These are phyloP conservation scores for Curvularia hawaiiensis DNA, from an alignment of 2,329 filamentous ascomycete species.

Conservation along the genomic window DNA sequence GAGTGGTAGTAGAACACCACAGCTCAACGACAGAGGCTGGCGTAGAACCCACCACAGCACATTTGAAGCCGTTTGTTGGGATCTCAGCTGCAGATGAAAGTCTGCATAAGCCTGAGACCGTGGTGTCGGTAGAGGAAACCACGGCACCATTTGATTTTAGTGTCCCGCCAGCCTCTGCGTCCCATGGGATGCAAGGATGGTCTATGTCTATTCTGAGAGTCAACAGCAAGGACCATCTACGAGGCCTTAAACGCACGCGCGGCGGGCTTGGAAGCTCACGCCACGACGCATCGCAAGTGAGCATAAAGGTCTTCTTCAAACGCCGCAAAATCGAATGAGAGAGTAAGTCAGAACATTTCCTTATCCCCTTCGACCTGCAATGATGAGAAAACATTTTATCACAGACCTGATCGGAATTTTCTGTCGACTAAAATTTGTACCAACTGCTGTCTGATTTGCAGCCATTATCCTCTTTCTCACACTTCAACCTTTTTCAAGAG, in stretches of 20 bases:
- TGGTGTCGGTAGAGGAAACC: not conserved
- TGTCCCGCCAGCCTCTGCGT: not conserved
- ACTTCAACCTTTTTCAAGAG: not conserved
- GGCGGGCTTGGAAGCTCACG: slow-evolving; percentile 81
- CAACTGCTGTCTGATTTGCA: slow-evolving; percentile 79
- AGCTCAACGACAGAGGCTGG: not conserved
- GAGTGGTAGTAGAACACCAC: not conserved
- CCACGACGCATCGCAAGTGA: slow-evolving; percentile 77
- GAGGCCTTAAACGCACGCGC: slow-evolving; percentile 75
- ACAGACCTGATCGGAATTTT: slow-evolving; percentile 84
- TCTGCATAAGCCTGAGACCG: slow-evolving; percentile 1
- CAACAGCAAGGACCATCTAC: slow-evolving; percentile 74
- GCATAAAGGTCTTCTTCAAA: slow-evolving; percentile 79
- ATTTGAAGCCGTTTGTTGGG: slow-evolving; percentile 1
- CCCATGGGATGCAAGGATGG: slow-evolving; percentile 45
- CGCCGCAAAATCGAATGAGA: slow-evolving; percentile 54
- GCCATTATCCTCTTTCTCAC: not conserved
- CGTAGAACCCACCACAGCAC: not conserved
- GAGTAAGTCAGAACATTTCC: slow-evolving; percentile 32
- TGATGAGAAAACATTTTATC: slow-evolving; percentile 67
- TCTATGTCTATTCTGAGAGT: slow-evolving; percentile 62
- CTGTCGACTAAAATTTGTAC: slow-evolving; percentile 74
- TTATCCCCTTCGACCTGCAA: slow-evolving; percentile 31
- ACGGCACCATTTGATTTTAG: not conserved
- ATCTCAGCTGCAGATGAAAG: slow-evolving; percentile 3